A percentile compares a stretch with the other conserved stretches of the same genome.
phyloP scores from a whole-genome alignment of 202 grass and related monocot genomes.

The Eragrostis tef region DNA sequence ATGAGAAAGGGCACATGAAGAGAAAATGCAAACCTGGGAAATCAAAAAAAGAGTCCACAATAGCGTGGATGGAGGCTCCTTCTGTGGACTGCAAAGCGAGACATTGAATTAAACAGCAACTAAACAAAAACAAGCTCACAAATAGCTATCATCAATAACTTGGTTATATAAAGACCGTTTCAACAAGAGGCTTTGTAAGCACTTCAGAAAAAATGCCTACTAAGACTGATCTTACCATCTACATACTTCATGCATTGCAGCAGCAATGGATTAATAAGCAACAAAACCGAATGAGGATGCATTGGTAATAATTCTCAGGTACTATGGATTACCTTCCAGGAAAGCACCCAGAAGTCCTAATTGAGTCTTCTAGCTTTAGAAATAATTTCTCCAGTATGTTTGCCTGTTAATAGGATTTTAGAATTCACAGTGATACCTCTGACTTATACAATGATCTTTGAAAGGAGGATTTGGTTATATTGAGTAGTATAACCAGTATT shows the following conservation, averaged over 20 bases:
- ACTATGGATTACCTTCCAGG: constrained; percentile 83
- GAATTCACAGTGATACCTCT: constrained; percentile 15
- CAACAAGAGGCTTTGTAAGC: constrained; percentile 2
- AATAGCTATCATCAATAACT: background rate
- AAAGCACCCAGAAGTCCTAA: constrained; percentile 81
- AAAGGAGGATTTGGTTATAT: constrained; percentile 38
- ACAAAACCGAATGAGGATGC: constrained; percentile 14
- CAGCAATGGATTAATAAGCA: constrained; percentile 13
- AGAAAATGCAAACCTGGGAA: constrained; percentile 84
- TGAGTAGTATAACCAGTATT: constrained; percentile 40
- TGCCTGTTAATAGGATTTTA: constrained; percentile 59
- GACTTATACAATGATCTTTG: constrained; percentile 25
- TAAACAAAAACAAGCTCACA: constrained; percentile 18
- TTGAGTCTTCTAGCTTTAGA: constrained; percentile 86
- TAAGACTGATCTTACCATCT: constrained; percentile 1
- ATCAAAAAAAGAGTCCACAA: constrained; percentile 94
- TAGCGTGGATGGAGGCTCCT: constrained; percentile 90
- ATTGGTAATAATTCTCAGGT: background rate
- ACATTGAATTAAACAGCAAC: constrained; percentile 28
- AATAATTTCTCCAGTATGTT: constrained; percentile 89
- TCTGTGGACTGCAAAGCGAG: constrained; percentile 62
- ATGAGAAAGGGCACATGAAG: constrained; percentile 35
- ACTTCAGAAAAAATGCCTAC: constrained; percentile 1
- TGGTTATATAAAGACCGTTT: background rate
- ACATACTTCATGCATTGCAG: background rate